Evolutionary conservation across 2,329 filamentous ascomycete species (phyloP).

Genomic region (Sporothrix protearum): DNA sequence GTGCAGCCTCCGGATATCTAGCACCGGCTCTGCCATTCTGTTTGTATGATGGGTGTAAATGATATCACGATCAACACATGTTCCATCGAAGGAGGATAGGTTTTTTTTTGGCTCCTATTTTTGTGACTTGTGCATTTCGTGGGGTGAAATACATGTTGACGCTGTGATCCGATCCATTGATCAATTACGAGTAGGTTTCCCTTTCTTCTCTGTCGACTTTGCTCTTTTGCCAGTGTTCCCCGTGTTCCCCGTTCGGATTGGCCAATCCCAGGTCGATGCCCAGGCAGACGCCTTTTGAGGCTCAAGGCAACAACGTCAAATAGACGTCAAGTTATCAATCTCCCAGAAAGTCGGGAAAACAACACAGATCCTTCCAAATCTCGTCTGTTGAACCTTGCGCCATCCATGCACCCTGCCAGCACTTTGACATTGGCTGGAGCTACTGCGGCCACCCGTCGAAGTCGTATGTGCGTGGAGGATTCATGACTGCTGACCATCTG

Average conservation of each 20-base stretch:
- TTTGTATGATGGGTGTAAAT: background rate
- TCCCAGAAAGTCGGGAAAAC: background rate
- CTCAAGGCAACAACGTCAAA: conserved; percentile 17
- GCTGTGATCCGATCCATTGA: background rate
- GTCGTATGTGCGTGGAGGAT: background rate
- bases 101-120: background rate
- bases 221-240: background rate
- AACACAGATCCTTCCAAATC: background rate
- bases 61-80: background rate
- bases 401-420: background rate
- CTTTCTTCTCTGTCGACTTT: background rate
- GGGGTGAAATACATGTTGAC: background rate
- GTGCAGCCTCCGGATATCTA: background rate
- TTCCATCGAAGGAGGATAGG: background rate
- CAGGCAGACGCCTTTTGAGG: conserved; percentile 18
- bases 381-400: too few relatives aligned
- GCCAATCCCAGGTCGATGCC: background rate
- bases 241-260: background rate
- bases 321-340: background rate
- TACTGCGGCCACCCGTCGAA: background rate
- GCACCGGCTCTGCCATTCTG: background rate
- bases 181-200: background rate
- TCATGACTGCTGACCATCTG: background rate
- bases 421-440: background rate
- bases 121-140: background rate